phyloP scores from a whole-genome alignment of 768 basidiomycete genomes.

The Boletus reticuloceps region DNA sequence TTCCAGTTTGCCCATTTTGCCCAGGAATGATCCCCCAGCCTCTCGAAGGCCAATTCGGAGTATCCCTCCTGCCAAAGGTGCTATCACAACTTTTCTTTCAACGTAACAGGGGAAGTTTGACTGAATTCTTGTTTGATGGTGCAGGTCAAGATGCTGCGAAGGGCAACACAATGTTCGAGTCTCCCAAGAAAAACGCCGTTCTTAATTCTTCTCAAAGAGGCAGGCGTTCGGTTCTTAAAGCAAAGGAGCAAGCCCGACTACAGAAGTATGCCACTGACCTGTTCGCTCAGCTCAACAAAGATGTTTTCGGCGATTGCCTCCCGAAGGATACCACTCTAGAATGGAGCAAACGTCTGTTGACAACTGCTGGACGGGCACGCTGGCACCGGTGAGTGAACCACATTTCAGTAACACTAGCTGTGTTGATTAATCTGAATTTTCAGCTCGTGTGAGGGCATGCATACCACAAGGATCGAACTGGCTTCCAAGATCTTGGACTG shows the following conservation, averaged over 20 bases:
- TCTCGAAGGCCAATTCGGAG: constrained; percentile 44
- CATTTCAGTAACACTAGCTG: background rate
- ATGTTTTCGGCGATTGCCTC: constrained; percentile 53
- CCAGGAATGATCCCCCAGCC: constrained; percentile 47
- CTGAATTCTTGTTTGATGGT: background rate
- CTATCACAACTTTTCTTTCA: background rate
- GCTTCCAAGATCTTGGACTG: constrained; percentile 79
- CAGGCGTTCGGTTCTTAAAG: constrained; percentile 29
- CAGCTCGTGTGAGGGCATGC: constrained; percentile 57
- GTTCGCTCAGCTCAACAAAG: constrained; percentile 58
- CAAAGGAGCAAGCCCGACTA: constrained; percentile 43
- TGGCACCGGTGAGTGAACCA: constrained; percentile 49
- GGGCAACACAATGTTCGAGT: constrained; percentile 5
- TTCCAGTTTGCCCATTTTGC: constrained; percentile 1
- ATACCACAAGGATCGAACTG: constrained; percentile 68
- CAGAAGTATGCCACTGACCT: constrained; percentile 54
- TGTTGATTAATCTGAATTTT: constrained; percentile 4
- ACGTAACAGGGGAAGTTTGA: background rate
- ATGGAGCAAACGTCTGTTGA: constrained; percentile 66
- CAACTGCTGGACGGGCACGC: constrained; percentile 69
- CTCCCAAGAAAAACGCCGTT: constrained; percentile 7
- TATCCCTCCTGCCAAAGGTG: constrained; percentile 7
- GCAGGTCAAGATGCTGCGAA: constrained; percentile 7
- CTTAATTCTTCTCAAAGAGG: constrained; percentile 10
- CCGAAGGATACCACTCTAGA: constrained; percentile 54